A percentile compares a stretch with the other conserved stretches of the same genome.
Evolutionary conservation across 2,329 filamentous ascomycete genomes (phyloP).

Genomic region (Monilinia laxa): DNA sequence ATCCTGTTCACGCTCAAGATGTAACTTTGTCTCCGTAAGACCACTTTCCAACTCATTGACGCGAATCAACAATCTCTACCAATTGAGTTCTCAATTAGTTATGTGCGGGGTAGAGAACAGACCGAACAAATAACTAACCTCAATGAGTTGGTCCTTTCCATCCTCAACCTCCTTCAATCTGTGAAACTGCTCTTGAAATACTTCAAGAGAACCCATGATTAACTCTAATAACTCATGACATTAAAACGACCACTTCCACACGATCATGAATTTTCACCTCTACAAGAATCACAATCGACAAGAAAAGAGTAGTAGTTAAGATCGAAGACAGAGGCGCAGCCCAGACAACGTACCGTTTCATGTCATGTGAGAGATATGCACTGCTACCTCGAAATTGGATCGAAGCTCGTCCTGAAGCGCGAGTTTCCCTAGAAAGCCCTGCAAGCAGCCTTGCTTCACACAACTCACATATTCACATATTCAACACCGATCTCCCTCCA

Average conservation of each 20-base stretch:
- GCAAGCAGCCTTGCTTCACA: slow-evolving; percentile 3
- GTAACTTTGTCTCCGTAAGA: slow-evolving; percentile 21
- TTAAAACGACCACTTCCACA: not conserved
- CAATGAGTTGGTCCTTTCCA: slow-evolving; percentile 24
- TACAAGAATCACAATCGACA: too few species aligned
- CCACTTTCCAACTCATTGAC: slow-evolving; percentile 23
- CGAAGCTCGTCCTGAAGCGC: too few species aligned
- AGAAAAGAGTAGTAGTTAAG: too few species aligned
- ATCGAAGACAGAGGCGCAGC: not conserved
- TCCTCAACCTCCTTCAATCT: slow-evolving; percentile 23
- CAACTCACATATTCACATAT: not conserved
- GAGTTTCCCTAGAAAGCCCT: not conserved
- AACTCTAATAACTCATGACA: slow-evolving; percentile 8
- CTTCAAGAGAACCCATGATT: slow-evolving; percentile 24
- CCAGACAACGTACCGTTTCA: not conserved
- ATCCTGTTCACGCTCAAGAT: slow-evolving; percentile 25
- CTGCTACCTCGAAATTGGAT: slow-evolving; percentile 4
- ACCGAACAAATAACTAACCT: slow-evolving; percentile 11
- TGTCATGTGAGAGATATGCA: slow-evolving; percentile 12
- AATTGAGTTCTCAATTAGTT: not conserved
- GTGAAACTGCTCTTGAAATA: slow-evolving; percentile 24
- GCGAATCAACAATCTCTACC: slow-evolving; percentile 18
- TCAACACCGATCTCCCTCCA: not conserved
- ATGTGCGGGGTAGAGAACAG: not conserved
- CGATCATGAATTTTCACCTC: not conserved